Percentiles rank a stretch among this genome's conserved stretches.
phyloP scores from a whole-genome alignment of 345 rosid genomes.

The Salix viminalis region DNA sequence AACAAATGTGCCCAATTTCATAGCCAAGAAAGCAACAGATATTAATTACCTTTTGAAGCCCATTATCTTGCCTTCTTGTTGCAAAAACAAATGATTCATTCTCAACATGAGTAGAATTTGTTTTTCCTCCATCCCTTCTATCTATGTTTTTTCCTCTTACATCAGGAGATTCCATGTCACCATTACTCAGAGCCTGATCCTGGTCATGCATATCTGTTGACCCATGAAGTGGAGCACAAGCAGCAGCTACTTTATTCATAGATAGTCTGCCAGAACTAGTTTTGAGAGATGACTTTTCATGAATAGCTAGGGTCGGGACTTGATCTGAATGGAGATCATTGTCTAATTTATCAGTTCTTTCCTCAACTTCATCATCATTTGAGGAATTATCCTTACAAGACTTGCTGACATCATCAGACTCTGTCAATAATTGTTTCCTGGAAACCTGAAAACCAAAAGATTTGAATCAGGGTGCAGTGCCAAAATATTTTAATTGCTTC shows the following conservation, averaged over 20 bases:
- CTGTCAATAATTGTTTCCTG: constrained; percentile 39
- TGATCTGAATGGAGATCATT: constrained; percentile 64
- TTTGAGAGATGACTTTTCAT: constrained; percentile 45
- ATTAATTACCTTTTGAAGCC: constrained; percentile 53
- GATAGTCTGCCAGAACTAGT: constrained; percentile 37
- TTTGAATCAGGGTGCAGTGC: neutral
- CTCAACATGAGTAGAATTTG: constrained; percentile 37
- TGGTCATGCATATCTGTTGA: constrained; percentile 25
- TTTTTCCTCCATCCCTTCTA: constrained; percentile 48
- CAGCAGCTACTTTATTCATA: constrained; percentile 32
- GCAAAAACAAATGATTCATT: constrained; percentile 51
- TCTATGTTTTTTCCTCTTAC: constrained; percentile 33
- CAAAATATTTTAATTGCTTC: constrained; percentile 1
- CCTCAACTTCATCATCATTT: constrained; percentile 41
- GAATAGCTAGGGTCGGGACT: constrained; percentile 74
- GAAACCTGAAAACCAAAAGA: constrained; percentile 42
- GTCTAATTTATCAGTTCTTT: constrained; percentile 45
- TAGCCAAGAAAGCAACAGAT: neutral
- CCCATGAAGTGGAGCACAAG: constrained; percentile 36
- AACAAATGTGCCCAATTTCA: neutral
- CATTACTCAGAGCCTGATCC: constrained; percentile 44
- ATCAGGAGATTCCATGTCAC: constrained; percentile 47
- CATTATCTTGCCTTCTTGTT: constrained; percentile 47
- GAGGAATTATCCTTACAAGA: constrained; percentile 45
- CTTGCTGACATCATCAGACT: constrained; percentile 34